phyloP scores from a whole-genome alignment of 176 grass and related monocot species.

The Secale cereale region DNA sequence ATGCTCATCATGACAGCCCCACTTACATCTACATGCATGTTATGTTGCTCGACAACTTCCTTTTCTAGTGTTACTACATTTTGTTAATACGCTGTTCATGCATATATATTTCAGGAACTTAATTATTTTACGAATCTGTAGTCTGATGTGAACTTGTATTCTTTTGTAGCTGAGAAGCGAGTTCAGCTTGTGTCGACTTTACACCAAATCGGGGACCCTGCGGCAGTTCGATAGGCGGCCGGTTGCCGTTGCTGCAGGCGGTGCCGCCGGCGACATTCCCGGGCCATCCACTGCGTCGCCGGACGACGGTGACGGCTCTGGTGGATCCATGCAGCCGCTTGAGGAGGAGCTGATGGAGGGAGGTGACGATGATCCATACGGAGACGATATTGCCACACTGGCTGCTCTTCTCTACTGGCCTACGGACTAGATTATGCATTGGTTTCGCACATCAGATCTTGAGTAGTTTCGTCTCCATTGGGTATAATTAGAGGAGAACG shows the following conservation, averaged over 20 bases:
- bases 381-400: slow-evolving; percentile 22
- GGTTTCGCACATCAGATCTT: background rate
- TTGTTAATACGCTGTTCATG: background rate
- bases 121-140: background rate
- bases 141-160: slow-evolving; percentile 4
- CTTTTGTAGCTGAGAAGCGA: slow-evolving; percentile 63
- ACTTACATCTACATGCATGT: background rate
- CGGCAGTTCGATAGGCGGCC: slow-evolving; percentile 81
- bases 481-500: background rate
- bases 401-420: slow-evolving; percentile 37
- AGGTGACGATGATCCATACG: background rate
- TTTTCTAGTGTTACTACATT: background rate
- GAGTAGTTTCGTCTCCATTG: background rate
- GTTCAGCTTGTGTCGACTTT: slow-evolving; percentile 90
- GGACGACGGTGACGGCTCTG: slow-evolving; percentile 27
- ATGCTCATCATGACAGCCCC: background rate
- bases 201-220: slow-evolving; percentile 54
- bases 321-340: background rate
- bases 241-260: background rate
- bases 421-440: background rate
- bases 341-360: background rate
- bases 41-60: background rate
- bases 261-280: slow-evolving; percentile 6
- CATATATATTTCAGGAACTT: background rate
- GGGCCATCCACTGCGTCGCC: slow-evolving; percentile 22